These are phyloP conservation scores for Onygenales sp. DNA, from an alignment of 2,329 filamentous ascomycete species.

Conservation along the genomic window DNA sequence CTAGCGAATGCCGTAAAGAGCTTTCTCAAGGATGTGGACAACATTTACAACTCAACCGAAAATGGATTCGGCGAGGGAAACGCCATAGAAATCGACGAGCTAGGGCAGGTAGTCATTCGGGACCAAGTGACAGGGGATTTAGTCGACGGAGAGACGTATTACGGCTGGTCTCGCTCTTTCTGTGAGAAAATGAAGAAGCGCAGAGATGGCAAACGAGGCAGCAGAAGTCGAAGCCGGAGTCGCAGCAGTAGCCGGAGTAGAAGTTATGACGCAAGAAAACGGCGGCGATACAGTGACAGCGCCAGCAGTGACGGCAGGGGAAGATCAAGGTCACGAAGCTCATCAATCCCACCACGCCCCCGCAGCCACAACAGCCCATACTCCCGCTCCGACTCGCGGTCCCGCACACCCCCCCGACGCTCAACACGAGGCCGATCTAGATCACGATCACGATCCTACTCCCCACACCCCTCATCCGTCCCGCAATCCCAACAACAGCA, in stretches of 20 bases:
- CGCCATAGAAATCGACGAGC: slow-evolving; percentile 58
- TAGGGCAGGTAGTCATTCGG: slow-evolving; percentile 59
- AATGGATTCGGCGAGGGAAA: slow-evolving; percentile 39
- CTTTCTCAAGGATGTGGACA: slow-evolving; percentile 60
- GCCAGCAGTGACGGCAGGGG: slow-evolving; percentile 21
- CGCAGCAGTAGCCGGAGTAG: slow-evolving; percentile 35
- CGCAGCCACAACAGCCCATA: slow-evolving; percentile 12
- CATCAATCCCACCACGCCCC: slow-evolving; percentile 17
- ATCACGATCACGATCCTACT: slow-evolving; percentile 23
- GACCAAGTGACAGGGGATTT: slow-evolving; percentile 60
- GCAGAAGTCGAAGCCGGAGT: slow-evolving; percentile 35
- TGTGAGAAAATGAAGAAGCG: slow-evolving; percentile 67
- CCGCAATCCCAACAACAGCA: slow-evolving; percentile 11
- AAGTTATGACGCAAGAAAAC: slow-evolving; percentile 32
- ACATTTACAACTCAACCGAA: slow-evolving; percentile 52
- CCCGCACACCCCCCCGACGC: slow-evolving; percentile 15
- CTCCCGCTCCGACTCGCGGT: slow-evolving; percentile 23
- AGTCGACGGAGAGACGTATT: slow-evolving; percentile 64
- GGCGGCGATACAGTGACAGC: slow-evolving; percentile 32
- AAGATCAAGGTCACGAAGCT: slow-evolving; percentile 21
- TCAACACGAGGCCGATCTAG: slow-evolving; percentile 18
- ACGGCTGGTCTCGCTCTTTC: slow-evolving; percentile 75
- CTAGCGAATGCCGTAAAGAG: slow-evolving; percentile 59
- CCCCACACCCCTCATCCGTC: slow-evolving; percentile 19
- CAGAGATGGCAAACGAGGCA: slow-evolving; percentile 16